Evolutionary conservation across 805 yeast species (phyloP).

Genomic region (Sugiyamaella boreocaroliniensis): DNA sequence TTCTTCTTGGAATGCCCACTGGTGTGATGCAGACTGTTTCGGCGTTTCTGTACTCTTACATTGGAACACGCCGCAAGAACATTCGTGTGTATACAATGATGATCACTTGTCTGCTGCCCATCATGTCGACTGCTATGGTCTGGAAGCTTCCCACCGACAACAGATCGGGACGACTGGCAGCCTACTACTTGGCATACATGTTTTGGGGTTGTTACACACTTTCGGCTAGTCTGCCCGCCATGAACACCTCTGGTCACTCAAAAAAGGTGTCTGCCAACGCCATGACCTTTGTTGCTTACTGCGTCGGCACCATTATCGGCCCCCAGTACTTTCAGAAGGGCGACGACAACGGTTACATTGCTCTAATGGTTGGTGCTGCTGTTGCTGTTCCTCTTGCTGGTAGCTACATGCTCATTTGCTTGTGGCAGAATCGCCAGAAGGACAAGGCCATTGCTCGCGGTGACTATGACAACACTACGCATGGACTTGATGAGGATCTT

Average conservation of each 20-base stretch:
- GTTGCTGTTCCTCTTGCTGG: slow-evolving; percentile 5
- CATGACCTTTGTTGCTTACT: slow-evolving; percentile 53
- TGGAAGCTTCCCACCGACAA: slow-evolving; percentile 4
- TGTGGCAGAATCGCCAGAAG: slow-evolving; percentile 6
- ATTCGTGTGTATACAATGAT: slow-evolving; percentile 3
- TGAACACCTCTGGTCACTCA: slow-evolving; percentile 66
- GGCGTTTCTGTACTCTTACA: background rate
- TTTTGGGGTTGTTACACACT: slow-evolving; percentile 5
- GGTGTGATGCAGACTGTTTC: slow-evolving; percentile 2
- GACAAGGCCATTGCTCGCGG: slow-evolving; percentile 6
- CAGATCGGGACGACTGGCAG: background rate
- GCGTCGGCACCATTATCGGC: slow-evolving; percentile 62
- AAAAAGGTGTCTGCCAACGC: slow-evolving; percentile 59
- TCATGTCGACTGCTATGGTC: slow-evolving; percentile 4
- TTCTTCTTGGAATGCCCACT: slow-evolving; percentile 3
- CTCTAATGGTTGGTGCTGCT: slow-evolving; percentile 6
- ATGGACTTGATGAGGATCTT: slow-evolving; percentile 5
- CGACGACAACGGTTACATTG: background rate
- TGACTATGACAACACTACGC: background rate
- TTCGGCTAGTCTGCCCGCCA: background rate
- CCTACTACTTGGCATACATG: background rate
- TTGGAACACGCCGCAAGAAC: background rate
- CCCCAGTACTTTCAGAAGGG: slow-evolving; percentile 44
- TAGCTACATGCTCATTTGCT: slow-evolving; percentile 2
- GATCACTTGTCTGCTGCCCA: slow-evolving; percentile 1